A percentile compares a stretch with the other conserved stretches of the same genome.
Evolutionary conservation across 768 basidiomycete species (phyloP).

Genomic region (Rhodotorula paludigena): DNA sequence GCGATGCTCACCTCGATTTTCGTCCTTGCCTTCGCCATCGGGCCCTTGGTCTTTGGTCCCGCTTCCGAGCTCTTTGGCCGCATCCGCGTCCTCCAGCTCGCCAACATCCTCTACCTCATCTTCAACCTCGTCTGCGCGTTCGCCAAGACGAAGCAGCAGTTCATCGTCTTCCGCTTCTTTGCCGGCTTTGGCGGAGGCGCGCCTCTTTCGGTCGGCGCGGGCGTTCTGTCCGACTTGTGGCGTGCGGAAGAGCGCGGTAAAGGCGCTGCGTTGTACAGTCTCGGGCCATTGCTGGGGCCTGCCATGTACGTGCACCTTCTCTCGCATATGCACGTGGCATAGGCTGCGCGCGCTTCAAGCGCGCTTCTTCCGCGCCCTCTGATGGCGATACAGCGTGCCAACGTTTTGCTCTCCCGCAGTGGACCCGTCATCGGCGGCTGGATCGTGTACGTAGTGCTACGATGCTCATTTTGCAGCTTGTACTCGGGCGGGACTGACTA

Average conservation of each 20-base stretch:
- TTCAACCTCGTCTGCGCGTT: slow-evolving; percentile 62
- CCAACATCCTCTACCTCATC: slow-evolving; percentile 63
- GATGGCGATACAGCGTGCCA: background rate
- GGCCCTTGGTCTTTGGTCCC: slow-evolving; percentile 50
- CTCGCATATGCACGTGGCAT: no score
- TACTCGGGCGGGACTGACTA: no score
- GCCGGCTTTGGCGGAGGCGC: slow-evolving; percentile 70
- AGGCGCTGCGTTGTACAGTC: slow-evolving; percentile 34
- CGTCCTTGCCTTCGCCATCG: slow-evolving; percentile 48
- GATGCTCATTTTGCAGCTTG: no score
- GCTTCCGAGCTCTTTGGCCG: slow-evolving; percentile 69
- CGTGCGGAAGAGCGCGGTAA: slow-evolving; percentile 42
- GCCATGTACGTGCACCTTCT: background rate
- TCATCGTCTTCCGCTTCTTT: slow-evolving; percentile 66
- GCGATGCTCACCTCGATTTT: slow-evolving; percentile 62
- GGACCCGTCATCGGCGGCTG: slow-evolving; percentile 33
- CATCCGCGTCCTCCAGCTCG: slow-evolving; percentile 57
- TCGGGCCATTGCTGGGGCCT: slow-evolving; percentile 34
- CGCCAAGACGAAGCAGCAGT: slow-evolving; percentile 54
- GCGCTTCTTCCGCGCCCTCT: background rate
- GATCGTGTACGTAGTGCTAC: slow-evolving; percentile 47
- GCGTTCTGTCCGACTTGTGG: slow-evolving; percentile 47
- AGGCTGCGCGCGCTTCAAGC: no score
- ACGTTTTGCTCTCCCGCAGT: background rate
- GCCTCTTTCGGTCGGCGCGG: slow-evolving; percentile 64